Base-by-base conservation (phyloP, 2,329 filamentous ascomycete genomes). In the Catunica adiposa region DNA sequence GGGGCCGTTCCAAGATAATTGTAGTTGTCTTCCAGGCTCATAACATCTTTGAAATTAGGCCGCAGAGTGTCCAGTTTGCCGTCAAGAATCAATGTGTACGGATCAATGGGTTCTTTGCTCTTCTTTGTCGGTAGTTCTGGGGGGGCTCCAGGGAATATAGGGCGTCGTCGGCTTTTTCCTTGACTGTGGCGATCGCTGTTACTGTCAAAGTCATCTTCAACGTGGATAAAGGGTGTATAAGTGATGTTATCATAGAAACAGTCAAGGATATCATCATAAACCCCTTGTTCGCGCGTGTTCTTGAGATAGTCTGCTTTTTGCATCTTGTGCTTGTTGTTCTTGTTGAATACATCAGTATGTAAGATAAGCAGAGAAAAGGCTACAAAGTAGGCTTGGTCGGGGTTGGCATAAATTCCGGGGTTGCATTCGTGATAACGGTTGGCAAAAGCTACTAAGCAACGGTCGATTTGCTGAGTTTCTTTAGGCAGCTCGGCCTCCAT, bases 261-360 rank as follows among this genome's bases (percentile, higher is more conserved):
- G 64, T 89, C 89, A 14, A 97, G 73, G 44, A 97, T 86, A 61
- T 97, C 90, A 61, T 94, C 86, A 54, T 86, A 86, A n/a, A 97
- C 86, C 14, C 88, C 88, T 66, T 97, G 89, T 2, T 86, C 89
- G 22, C 82, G 82, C 0, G 89, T 94, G 66, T 97, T 97, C 68
- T 94, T 96, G 62, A 97, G 76, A 68, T 98, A 98, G 64, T 97
- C 92, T 0, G 78, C 71, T 65, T 94, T 94, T 65, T 94, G 89
- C 92, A 98, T 98, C 69, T 98, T 98, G 67, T 92, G 80, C 71
- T 97, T 97, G 71, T 97, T 97, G 72, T 97, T 98, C 70, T 94
- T 95, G 74, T 98, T 98, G 79, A 97, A 97, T n/a, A 94, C 87
- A 65, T 98, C 92, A 0, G 92, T 97, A 63, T 98, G 92, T 34